Conservation (phyloP, 257 asterid genomes). For the Eucommia ulmoides region DNA sequence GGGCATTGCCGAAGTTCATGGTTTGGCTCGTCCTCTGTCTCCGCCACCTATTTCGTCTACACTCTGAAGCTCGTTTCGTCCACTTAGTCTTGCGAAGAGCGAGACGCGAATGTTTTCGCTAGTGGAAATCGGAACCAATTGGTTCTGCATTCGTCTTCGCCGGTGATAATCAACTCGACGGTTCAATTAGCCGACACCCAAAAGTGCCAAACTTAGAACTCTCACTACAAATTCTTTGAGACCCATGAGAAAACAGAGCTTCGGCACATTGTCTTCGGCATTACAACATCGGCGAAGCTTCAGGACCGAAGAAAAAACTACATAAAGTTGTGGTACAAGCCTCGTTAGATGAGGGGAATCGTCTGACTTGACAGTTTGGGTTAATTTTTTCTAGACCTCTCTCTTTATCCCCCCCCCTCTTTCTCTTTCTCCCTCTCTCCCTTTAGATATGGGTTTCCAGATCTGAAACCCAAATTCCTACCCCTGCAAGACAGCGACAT, state of each 20-base stretch:
- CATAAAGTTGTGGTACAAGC: slow-evolving; percentile 73
- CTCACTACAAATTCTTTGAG: background rate
- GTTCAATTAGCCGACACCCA: background rate
- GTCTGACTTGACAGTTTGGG: slow-evolving; percentile 62
- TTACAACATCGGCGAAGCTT: slow-evolving; percentile 64
- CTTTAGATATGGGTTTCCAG: too few relatives aligned
- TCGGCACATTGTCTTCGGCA: slow-evolving; percentile 67
- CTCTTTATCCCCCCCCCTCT: too few relatives aligned
- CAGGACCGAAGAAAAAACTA: slow-evolving; percentile 68
- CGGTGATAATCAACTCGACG: background rate
- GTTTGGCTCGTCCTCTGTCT: slow-evolving; percentile 41
- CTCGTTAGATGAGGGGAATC: slow-evolving; percentile 47
- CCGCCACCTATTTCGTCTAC: slow-evolving; percentile 46
- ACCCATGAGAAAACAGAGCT: slow-evolving; percentile 26
- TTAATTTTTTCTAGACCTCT: too few relatives aligned
- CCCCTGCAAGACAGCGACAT: too few relatives aligned
- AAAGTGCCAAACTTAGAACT: background rate
- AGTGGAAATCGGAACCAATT: background rate
- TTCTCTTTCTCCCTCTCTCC: too few relatives aligned
- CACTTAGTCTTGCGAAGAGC: slow-evolving; percentile 28
- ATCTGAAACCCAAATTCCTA: too few relatives aligned
- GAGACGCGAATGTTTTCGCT: slow-evolving; percentile 18
- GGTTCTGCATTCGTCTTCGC: background rate
- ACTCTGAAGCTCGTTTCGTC: slow-evolving; percentile 36
- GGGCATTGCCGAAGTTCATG: slow-evolving; percentile 46